Base-by-base conservation (phyloP, 2,329 filamentous ascomycete genomes). In the Talaromyces atroroseus region DNA sequence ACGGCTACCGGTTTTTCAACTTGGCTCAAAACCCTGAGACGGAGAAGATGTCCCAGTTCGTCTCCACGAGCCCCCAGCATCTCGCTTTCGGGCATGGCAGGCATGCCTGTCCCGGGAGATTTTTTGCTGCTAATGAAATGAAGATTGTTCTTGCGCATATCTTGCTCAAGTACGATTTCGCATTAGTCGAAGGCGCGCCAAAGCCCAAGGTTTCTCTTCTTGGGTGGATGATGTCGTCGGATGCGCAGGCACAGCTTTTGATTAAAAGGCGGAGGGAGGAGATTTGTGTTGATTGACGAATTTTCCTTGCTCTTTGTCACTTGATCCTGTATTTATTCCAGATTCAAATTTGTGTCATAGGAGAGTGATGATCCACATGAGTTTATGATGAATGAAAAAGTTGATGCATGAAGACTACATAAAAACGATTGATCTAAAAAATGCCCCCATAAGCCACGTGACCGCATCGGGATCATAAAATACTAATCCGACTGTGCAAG, bases 71-170 rank as follows among this genome's bases (percentile, higher is more conserved):
- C 36, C 71, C 78, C 38, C 65, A 69, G 7, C 78, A 81, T 61
- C 64, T 84, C 20, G 71, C 78, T 0, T 85, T 85, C 65, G 81
- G 82, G 0, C 80, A 83, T 58, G 82, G 82, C 7, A 71, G 78
- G 59, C 81, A 84, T 64, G 65, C 68, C 38, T 71, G 68, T 57
- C 66, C 68, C 3, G 68, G 68, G 10, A 59, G 68, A n/a, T 69
- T 67, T 53, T 69, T 67, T 47, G 68, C 67, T 0, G 59, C 60
- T 4, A 59, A 62, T 42, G 59, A 65, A 57, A 54, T 65, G 18
- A 71, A 69, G 58, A 60, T 68, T 29, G 48, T 63, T 8, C 52
- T 71, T 14, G 61, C 58, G 10, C 65, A 68, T 54, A 60, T 70
- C 32, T 23, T 70, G 21, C 56, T 67, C 23, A 64, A 68, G 21